Percentiles rank a stretch among this genome's conserved stretches.
These are phyloP conservation scores for Picea glauca DNA, from an alignment of 75 land plant species.

Conservation along the genomic window DNA sequence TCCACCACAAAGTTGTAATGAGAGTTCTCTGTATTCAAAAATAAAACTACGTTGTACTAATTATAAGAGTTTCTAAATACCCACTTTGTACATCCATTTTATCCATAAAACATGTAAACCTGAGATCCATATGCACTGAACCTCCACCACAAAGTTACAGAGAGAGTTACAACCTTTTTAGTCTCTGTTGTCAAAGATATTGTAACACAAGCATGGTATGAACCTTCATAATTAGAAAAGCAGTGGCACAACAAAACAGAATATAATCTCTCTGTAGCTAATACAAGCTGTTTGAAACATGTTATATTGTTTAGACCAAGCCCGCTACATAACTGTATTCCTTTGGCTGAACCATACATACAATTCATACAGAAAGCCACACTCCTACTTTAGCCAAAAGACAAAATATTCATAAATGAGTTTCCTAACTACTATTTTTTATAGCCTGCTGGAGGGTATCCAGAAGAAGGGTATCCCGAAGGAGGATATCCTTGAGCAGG, in stretches of 20 bases:
- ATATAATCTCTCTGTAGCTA: neutral
- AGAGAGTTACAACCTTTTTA: neutral
- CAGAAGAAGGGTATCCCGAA: conserved; percentile 29
- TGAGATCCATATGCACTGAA: neutral
- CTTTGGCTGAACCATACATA: neutral
- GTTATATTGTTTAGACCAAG: neutral
- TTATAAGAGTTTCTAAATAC: neutral
- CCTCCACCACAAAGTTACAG: neutral
- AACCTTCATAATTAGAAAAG: neutral
- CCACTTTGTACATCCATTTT: no score
- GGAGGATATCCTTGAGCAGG: conserved; percentile 37
- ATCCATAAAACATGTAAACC: neutral
- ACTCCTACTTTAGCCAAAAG: neutral
- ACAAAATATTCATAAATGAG: neutral
- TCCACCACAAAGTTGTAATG: neutral
- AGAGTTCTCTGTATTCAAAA: neutral
- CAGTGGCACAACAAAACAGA: neutral
- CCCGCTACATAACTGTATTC: neutral
- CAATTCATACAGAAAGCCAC: neutral
- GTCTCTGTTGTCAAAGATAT: no score
- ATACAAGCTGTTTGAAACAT: neutral
- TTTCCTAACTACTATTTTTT: neutral
- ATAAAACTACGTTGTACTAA: no score
- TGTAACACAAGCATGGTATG: neutral
- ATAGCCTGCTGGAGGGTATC: conserved; percentile 34